Percentiles rank a stretch among this genome's conserved stretches.
Conservation (phyloP, 2,329 filamentous ascomycete species). For the Fusarium dlaminii region DNA sequence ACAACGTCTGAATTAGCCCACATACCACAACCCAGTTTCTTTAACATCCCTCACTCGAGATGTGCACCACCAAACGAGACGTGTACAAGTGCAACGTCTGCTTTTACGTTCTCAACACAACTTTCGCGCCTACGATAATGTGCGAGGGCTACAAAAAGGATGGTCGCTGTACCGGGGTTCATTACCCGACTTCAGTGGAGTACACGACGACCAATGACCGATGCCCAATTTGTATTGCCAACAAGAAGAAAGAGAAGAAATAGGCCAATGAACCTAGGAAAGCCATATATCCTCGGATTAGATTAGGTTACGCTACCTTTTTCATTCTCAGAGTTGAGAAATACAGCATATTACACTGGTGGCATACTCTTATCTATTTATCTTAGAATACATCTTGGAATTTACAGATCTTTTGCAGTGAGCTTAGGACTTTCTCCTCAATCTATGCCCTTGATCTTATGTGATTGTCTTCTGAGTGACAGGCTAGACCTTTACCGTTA, state of each 20-base stretch:
- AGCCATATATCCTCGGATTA: rapidly evolving
- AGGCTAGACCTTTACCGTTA: neutral
- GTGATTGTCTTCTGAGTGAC: rapidly evolving
- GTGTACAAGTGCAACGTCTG: neutral
- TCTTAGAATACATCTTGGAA: too few relatives aligned
- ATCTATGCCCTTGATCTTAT: neutral
- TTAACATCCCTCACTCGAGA: neutral
- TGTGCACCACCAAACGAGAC: neutral
- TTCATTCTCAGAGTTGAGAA: rapidly evolving
- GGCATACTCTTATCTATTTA: too few relatives aligned
- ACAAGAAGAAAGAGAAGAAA: neutral
- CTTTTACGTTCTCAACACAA: neutral
- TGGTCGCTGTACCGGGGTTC: neutral
- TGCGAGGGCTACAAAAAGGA: neutral
- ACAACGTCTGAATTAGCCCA: neutral
- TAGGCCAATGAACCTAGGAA: neutral
- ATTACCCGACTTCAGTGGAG: neutral
- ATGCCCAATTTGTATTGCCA: neutral
- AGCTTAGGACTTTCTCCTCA: neutral
- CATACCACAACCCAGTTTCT: rapidly evolving
- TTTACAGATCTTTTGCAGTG: neutral
- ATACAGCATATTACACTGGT: too few relatives aligned
- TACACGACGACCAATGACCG: neutral
- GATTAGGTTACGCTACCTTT: neutral
- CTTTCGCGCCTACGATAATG: neutral